These are phyloP conservation scores for Leccinum pellstonianum DNA, from an alignment of 768 basidiomycete species.

Conservation along the genomic window DNA sequence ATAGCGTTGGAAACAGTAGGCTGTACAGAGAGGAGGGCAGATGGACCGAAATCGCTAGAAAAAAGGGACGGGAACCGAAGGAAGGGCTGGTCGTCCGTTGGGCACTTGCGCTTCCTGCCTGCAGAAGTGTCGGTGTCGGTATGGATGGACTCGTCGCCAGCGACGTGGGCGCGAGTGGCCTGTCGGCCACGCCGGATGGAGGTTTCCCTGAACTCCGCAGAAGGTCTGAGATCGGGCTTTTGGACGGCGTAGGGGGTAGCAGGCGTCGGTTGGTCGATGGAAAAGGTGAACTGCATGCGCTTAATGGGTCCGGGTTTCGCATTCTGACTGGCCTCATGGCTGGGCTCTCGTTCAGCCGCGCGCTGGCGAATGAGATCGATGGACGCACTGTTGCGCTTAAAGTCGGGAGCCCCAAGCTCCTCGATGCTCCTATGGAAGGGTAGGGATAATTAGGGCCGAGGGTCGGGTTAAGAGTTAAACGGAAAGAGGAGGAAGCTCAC, in stretches of 20 bases:
- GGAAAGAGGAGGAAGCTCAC: not conserved
- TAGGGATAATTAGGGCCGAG: constrained; percentile 17
- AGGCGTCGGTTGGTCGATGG: constrained; percentile 67
- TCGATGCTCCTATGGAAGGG: constrained; percentile 63
- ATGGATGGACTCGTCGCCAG: too few species aligned
- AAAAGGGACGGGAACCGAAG: constrained; percentile 73
- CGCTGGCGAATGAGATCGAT: constrained; percentile 79
- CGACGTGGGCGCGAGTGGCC: constrained; percentile 22
- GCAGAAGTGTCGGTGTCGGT: not conserved
- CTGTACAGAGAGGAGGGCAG: constrained; percentile 66
- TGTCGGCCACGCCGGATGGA: constrained; percentile 40
- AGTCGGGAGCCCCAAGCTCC: constrained; percentile 82
- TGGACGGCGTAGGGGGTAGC: constrained; percentile 47
- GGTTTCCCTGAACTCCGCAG: constrained; percentile 59
- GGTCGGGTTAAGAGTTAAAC: not conserved
- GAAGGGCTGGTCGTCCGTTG: constrained; percentile 30
- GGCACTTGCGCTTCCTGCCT: constrained; percentile 29
- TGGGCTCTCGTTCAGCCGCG: constrained; percentile 80
- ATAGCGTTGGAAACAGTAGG: constrained; percentile 65
- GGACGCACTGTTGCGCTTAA: constrained; percentile 67
- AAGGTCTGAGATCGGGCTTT: constrained; percentile 68
- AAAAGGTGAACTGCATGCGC: constrained; percentile 90
- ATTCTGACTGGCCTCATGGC: constrained; percentile 64
- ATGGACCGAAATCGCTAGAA: constrained; percentile 71
- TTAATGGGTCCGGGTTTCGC: constrained; percentile 72